Base-by-base conservation (phyloP, 371 early-diverging fungal genomes). In the Mortierella sp. region DNA sequence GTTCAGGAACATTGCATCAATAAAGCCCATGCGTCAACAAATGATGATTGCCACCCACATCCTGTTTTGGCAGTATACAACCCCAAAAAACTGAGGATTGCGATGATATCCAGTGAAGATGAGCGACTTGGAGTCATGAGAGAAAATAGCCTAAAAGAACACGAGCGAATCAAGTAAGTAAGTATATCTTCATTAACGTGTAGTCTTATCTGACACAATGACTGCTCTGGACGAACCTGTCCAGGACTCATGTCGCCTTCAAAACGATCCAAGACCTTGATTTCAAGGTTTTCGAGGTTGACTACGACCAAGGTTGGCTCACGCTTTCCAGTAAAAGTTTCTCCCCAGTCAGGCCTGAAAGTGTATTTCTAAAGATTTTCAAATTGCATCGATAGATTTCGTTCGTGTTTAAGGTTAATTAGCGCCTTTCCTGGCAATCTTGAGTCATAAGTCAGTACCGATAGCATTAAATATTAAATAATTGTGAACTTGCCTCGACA, bases 51-150 rank as follows among this genome's bases (percentile, higher is more conserved):
- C 15, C 17, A 29, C 60, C 54, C 67, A 81, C 75, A 86, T 84
- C 15, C 90, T 76, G 77, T 89, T 89, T 61, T 83, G 83, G 70
- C 89, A 89, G 67, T 79, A 87, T 26, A 86, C 87, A 13, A 90
- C 66, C 1, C 89, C 89, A 64, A 83, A 74, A 58, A 80, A 76
- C 67, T 86, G 86, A 6, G 84, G 83, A 32, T 72, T 56, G 58
- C 84, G 82, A 53, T 73, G 69, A 63, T 89, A 90, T 10, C 90
- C 89, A 2, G 86, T 86, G 59, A 90, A 89, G 22, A 86, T 79
- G 22, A 89, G 60, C 42, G 83, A 76, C 45, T 83, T 82, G 72
- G 78, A 78, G 45, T 61, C 71, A 19, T 37, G 69, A 1, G 53
- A 26, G 54, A 83, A 83, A 55, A 77, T 63, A 40, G 83, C 82